A percentile compares a stretch with the other conserved stretches of the same genome.
These are phyloP conservation scores for Ophiocytium majus DNA, from an alignment of 352 stramenopile species.

Conservation along the genomic window DNA sequence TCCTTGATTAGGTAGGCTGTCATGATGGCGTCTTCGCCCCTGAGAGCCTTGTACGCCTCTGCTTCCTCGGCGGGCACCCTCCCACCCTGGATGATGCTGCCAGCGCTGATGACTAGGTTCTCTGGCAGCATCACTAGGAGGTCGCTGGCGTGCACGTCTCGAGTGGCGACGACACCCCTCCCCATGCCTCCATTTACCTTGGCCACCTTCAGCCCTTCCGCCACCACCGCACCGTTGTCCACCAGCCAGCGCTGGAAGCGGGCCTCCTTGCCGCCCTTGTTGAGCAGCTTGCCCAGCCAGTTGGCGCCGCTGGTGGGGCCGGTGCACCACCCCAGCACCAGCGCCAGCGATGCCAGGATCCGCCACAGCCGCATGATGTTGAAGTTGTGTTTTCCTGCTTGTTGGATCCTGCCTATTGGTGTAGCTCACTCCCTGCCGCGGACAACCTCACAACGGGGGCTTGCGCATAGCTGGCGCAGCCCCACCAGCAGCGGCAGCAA, in stretches of 20 bases:
- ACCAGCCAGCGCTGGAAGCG: slow-evolving; percentile 2
- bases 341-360: too few relatives aligned
- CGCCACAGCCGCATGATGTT: too few relatives aligned
- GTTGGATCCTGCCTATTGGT: too few relatives aligned
- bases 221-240: slow-evolving; percentile 3
- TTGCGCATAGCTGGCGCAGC: too few relatives aligned
- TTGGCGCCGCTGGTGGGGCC: too few relatives aligned
- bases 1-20: background rate
- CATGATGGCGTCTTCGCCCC: background rate
- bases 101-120: background rate
- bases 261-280: slow-evolving; percentile 5
- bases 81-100: background rate
- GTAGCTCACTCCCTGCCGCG: too few relatives aligned
- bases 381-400: too few relatives aligned
- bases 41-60: background rate
- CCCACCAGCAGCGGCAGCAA: too few relatives aligned
- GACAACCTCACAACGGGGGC: too few relatives aligned
- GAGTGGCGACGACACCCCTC: background rate
- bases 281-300: background rate
- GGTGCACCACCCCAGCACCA: too few relatives aligned
- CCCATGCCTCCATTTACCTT: background rate
- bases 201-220: background rate
- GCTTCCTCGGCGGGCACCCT: background rate
- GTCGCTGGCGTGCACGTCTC: background rate
- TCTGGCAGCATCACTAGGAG: background rate